Evolutionary conservation across 805 yeast species (phyloP).

Genomic region (Candida jianshihensis): DNA sequence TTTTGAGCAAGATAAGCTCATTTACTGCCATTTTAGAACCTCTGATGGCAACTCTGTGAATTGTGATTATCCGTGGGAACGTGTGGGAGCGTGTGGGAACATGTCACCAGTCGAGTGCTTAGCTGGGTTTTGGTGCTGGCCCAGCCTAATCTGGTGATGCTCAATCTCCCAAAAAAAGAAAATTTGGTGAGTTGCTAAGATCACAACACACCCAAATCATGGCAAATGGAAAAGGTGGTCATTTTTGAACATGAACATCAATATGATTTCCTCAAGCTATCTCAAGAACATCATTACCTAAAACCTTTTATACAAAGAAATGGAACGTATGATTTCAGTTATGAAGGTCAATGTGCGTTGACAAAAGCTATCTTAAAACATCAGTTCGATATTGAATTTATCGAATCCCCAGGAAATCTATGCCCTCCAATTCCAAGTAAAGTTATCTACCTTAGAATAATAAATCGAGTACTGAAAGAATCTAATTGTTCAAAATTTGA

Average conservation of each 20-base stretch:
- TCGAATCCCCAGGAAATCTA: slow-evolving; percentile 5
- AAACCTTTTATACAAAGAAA: not conserved
- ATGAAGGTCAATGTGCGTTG: slow-evolving; percentile 13
- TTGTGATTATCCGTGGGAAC: too few relatives aligned
- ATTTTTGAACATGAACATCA: not conserved
- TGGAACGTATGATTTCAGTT: slow-evolving; percentile 4
- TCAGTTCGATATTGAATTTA: slow-evolving; percentile 6
- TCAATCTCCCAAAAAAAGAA: too few relatives aligned
- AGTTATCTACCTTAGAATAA: slow-evolving; percentile 6
- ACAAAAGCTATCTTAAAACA: slow-evolving; percentile 11
- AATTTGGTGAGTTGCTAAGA: too few relatives aligned
- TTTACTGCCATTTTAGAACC: too few relatives aligned
- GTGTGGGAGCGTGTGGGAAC: too few relatives aligned
- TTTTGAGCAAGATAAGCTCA: too few relatives aligned
- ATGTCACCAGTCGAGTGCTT: too few relatives aligned
- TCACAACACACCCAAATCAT: not conserved
- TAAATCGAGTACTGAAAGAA: slow-evolving; percentile 7
- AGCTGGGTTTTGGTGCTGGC: too few relatives aligned
- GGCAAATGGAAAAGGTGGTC: not conserved
- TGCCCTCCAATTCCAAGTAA: slow-evolving; percentile 17
- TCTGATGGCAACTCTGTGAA: too few relatives aligned
- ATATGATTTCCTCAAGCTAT: not conserved
- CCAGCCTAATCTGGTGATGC: not conserved
- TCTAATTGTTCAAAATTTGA: slow-evolving; percentile 1
- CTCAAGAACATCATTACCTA: not conserved